Conservation (phyloP, 495 filamentous ascomycete species). For the Penicillium odoratum region DNA sequence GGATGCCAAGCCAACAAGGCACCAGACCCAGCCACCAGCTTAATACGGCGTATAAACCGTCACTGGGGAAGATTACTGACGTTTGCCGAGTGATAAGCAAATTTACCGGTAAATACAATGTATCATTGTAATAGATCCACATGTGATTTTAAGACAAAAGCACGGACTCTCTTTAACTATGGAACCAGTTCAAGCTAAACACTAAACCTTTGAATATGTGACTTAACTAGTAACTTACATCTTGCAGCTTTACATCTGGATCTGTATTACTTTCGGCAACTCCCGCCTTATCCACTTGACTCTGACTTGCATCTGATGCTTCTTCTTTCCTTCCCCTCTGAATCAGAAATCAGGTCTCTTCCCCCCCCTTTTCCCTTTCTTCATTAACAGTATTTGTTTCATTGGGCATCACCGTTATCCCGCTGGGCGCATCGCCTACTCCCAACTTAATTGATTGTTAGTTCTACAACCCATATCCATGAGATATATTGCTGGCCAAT, state of each 20-base stretch:
- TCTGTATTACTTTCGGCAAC: constrained; percentile 9
- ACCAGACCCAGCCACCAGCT: constrained; percentile 23
- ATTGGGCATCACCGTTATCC: constrained; percentile 17
- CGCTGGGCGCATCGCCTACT: neutral
- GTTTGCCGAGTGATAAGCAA: neutral
- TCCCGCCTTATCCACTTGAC: neutral
- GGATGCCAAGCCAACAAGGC: constrained; percentile 21
- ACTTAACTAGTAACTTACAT: neutral
- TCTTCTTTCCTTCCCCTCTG: no score
- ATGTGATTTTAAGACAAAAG: neutral
- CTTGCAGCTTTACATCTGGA: constrained; percentile 6
- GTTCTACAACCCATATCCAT: neutral
- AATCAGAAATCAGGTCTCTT: neutral
- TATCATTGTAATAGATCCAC: neutral
- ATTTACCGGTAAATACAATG: neutral
- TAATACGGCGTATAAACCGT: neutral
- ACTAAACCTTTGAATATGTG: neutral
- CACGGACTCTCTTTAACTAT: neutral
- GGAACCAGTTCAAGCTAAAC: neutral
- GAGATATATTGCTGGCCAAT: neutral
- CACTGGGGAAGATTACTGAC: neutral
- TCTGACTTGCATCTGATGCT: neutral
- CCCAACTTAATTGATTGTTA: neutral
- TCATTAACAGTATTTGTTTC: neutral
- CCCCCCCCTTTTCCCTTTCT: neutral